A percentile compares a stretch with the other conserved stretches of the same genome.
Conservation (phyloP, 371 early-diverging fungal species). For the Mucor piriformis region DNA sequence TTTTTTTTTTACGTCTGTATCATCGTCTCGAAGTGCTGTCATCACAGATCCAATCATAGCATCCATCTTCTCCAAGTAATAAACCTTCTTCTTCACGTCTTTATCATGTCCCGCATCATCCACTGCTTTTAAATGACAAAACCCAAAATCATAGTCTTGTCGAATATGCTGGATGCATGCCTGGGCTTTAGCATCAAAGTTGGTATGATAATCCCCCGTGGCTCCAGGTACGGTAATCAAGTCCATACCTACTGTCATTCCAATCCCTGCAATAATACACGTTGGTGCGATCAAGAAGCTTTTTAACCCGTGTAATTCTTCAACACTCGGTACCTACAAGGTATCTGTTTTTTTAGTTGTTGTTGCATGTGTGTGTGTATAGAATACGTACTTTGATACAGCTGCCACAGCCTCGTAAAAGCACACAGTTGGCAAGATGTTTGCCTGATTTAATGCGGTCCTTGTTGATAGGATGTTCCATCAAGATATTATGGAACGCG, state of each 20-base stretch:
- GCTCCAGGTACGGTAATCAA: conserved; percentile 48
- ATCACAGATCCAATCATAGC: conserved; percentile 43
- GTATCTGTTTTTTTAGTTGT: too few relatives aligned
- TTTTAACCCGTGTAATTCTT: conserved; percentile 41
- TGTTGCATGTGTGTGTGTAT: too few relatives aligned
- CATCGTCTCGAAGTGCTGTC: conserved; percentile 17
- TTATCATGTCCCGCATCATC: conserved; percentile 60
- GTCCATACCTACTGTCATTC: conserved; percentile 53
- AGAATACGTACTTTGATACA: conserved; percentile 47
- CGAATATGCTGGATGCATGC: conserved; percentile 28
- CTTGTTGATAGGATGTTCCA: conserved; percentile 47
- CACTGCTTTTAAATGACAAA: conserved; percentile 59
- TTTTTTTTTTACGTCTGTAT: conserved; percentile 1
- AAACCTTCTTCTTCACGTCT: conserved; percentile 24
- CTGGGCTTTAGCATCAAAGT: conserved; percentile 48
- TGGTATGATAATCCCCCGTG: conserved; percentile 54
- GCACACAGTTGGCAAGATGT: conserved; percentile 51
- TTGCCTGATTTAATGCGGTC: conserved; percentile 36
- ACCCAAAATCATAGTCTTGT: conserved; percentile 47
- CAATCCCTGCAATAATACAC: conserved; percentile 59
- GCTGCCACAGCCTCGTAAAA: conserved; percentile 51
- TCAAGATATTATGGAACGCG: conserved; percentile 31
- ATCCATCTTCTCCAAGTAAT: conserved; percentile 50
- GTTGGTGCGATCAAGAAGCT: conserved; percentile 61
- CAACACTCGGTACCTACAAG: conserved; percentile 37